Percentiles rank a stretch among this genome's conserved stretches.
Conservation (phyloP, 1,284 basidiomycete genomes). For the Cutaneotrichosporon cutaneum region DNA sequence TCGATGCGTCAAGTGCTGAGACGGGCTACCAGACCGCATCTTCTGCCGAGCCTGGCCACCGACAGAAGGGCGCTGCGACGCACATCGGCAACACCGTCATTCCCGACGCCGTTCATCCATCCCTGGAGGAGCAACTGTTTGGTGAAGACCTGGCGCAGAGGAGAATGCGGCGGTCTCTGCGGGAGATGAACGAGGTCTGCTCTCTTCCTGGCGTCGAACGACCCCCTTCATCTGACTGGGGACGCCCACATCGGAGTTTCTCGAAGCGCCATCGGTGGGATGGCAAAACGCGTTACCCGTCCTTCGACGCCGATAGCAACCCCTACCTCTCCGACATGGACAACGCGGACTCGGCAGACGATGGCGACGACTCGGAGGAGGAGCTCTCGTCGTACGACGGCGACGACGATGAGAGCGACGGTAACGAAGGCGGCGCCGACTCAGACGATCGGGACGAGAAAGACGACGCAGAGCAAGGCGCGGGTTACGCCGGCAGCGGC, state of each 20-base stretch:
- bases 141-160: not conserved
- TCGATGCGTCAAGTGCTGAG: too few species aligned
- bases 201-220: not conserved
- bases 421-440: too few species aligned
- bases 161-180: not conserved
- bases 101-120: too few species aligned
- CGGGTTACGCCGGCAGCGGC: too few species aligned
- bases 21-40: too few species aligned
- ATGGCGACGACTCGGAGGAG: not conserved
- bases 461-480: too few species aligned
- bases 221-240: not conserved
- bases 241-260: not conserved
- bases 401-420: not conserved
- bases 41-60: too few species aligned
- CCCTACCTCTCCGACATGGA: not conserved
- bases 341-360: not conserved
- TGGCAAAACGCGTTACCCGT: not conserved
- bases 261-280: not conserved
- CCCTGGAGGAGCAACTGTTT: too few species aligned
- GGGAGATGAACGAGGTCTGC: not conserved
- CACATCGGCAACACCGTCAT: too few species aligned
- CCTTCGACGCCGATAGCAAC: not conserved
- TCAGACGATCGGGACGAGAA: not conserved
- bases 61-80: too few species aligned
- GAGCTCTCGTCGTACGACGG: not conserved